These are phyloP conservation scores for Vigna radiata DNA, from an alignment of 306 rosid genomes.

Conservation along the genomic window DNA sequence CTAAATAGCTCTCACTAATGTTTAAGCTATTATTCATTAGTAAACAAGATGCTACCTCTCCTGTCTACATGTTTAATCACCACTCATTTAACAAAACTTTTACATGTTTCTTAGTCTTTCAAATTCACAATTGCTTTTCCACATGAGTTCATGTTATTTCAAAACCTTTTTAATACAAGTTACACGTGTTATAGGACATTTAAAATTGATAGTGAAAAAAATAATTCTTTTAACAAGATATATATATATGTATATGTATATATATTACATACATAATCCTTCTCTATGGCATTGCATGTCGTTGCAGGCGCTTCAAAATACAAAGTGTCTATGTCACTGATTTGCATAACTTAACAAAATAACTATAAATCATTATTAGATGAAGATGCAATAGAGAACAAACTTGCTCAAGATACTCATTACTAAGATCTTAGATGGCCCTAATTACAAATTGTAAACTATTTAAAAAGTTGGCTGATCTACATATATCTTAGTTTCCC, in stretches of 20 bases:
- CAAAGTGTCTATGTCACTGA: slow-evolving; percentile 27
- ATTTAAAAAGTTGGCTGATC: background rate
- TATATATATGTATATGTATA: too few species aligned
- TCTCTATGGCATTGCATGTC: slow-evolving; percentile 21
- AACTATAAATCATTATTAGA: slow-evolving; percentile 15
- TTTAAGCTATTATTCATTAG: background rate
- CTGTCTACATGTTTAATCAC: background rate
- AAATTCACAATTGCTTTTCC: background rate
- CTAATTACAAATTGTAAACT: background rate
- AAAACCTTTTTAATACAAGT: background rate
- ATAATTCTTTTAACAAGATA: background rate
- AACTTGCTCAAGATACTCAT: slow-evolving; percentile 39
- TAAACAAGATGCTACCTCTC: slow-evolving; percentile 21
- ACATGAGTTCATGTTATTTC: slow-evolving; percentile 14
- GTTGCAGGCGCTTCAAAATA: slow-evolving; percentile 52
- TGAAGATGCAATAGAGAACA: slow-evolving; percentile 48
- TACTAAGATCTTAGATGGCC: slow-evolving; percentile 34
- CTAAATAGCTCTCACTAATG: slow-evolving; percentile 9
- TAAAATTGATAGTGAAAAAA: background rate
- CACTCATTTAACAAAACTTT: slow-evolving; percentile 43
- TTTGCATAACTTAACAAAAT: slow-evolving; percentile 44
- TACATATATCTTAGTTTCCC: slow-evolving; percentile 34
- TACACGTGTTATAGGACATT: background rate
- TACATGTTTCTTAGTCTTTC: slow-evolving; percentile 28
- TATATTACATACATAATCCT: too few species aligned